A percentile compares a stretch with the other conserved stretches of the same genome.
Evolutionary conservation across 768 basidiomycete species (phyloP).

Genomic region (Nidula microcarpa): DNA sequence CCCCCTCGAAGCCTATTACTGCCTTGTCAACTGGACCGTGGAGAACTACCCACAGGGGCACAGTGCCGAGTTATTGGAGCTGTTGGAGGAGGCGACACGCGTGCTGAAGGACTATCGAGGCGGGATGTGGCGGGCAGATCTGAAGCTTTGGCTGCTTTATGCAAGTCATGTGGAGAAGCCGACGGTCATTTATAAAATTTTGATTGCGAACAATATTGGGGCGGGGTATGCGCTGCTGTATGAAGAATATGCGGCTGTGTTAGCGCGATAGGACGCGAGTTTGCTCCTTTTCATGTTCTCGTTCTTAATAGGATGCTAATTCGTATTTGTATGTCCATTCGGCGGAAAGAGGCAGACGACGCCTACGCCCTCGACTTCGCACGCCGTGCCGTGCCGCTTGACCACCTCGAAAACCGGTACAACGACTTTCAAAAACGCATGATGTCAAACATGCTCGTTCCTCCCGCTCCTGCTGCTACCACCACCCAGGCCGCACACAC

Average conservation of each 20-base stretch:
- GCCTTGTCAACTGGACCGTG: slow-evolving; percentile 87
- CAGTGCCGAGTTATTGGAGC: slow-evolving; percentile 83
- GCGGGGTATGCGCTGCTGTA: slow-evolving; percentile 78
- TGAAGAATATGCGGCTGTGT: slow-evolving; percentile 84
- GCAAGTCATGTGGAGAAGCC: slow-evolving; percentile 90
- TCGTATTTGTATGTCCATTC: slow-evolving; percentile 20
- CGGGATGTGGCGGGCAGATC: slow-evolving; percentile 71
- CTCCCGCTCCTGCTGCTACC: slow-evolving; percentile 30
- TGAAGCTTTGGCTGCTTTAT: slow-evolving; percentile 93
- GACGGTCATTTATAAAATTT: slow-evolving; percentile 82
- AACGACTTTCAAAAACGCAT: slow-evolving; percentile 90
- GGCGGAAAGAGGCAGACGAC: slow-evolving; percentile 86
- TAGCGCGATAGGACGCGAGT: slow-evolving; percentile 79
- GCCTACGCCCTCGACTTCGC: slow-evolving; percentile 87
- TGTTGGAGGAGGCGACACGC: slow-evolving; percentile 90
- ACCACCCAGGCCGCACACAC: slow-evolving; percentile 26
- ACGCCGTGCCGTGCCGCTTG: slow-evolving; percentile 75
- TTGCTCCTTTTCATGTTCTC: not conserved
- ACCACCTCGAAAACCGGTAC: slow-evolving; percentile 74
- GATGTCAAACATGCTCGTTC: slow-evolving; percentile 53
- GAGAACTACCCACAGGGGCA: slow-evolving; percentile 95
- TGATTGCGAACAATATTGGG: slow-evolving; percentile 90
- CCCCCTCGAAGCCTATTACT: slow-evolving; percentile 81
- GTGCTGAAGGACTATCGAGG: slow-evolving; percentile 74
- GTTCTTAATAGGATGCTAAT: slow-evolving; percentile 1